phyloP scores from a whole-genome alignment of 495 filamentous ascomycete genomes.

The Trichoderma orchidacearum region DNA sequence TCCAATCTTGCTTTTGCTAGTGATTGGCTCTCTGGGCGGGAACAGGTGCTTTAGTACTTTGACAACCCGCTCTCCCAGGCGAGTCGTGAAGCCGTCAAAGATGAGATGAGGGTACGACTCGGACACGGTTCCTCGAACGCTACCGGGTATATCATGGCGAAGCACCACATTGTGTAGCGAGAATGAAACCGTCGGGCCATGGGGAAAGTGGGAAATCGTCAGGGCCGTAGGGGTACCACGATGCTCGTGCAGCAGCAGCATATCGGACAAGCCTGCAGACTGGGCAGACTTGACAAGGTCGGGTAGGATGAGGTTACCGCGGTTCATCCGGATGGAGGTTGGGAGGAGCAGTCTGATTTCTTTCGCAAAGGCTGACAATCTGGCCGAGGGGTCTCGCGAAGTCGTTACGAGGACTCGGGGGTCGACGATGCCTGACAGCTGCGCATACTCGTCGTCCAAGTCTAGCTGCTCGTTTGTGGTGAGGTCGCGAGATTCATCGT shows the following conservation, averaged over 20 bases:
- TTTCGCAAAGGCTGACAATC: constrained; percentile 83
- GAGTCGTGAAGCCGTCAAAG: constrained; percentile 84
- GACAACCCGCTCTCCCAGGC: constrained; percentile 69
- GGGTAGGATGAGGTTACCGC: constrained; percentile 77
- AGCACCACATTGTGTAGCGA: constrained; percentile 91
- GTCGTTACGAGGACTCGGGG: constrained; percentile 83
- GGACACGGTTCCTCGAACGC: constrained; percentile 75
- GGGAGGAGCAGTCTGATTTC: constrained; percentile 87
- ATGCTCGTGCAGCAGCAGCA: constrained; percentile 87
- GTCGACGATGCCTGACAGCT: constrained; percentile 72
- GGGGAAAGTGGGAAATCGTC: constrained; percentile 82
- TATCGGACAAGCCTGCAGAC: constrained; percentile 63
- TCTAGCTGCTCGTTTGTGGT: constrained; percentile 51
- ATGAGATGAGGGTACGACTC: constrained; percentile 92
- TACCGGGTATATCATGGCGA: constrained; percentile 82
- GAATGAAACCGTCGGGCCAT: constrained; percentile 84
- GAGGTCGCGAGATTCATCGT: constrained; percentile 65
- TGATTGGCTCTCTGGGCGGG: constrained; percentile 67
- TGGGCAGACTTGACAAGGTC: constrained; percentile 73
- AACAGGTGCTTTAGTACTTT: constrained; percentile 93
- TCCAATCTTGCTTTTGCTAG: constrained; percentile 54
- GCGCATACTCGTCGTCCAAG: constrained; percentile 91
- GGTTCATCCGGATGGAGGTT: constrained; percentile 78
- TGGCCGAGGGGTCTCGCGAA: constrained; percentile 71
- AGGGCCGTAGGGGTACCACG: constrained; percentile 84